phyloP scores from a whole-genome alignment of 257 asterid genomes.

The Forsythia suspensa region DNA sequence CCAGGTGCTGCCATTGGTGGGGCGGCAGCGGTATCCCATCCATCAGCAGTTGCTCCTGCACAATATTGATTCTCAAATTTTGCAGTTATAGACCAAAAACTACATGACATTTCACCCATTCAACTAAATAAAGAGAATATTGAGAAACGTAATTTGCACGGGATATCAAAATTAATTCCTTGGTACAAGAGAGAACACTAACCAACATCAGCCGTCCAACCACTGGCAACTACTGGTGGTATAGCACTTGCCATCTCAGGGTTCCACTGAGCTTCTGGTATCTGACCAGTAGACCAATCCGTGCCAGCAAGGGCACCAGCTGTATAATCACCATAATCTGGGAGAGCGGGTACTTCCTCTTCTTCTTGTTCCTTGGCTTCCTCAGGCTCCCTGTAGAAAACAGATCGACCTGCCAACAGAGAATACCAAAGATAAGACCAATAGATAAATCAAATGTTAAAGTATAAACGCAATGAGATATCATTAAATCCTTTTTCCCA shows the following conservation, averaged over 20 bases:
- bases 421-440: neutral
- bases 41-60: conserved; percentile 17
- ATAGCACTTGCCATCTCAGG: conserved; percentile 2
- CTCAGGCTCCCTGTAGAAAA: conserved; percentile 32
- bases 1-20: conserved; percentile 10
- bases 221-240: conserved; percentile 9
- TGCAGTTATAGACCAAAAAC: too few species aligned
- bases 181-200: conserved; percentile 2
- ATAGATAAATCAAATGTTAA: neutral
- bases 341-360: conserved; percentile 18
- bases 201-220: conserved; percentile 27
- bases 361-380: conserved; percentile 30
- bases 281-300: conserved; percentile 26
- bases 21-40: conserved; percentile 13
- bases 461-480: neutral
- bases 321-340: conserved; percentile 23
- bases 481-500: neutral
- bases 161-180: neutral
- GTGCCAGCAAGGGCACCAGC: conserved; percentile 11
- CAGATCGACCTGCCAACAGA: conserved; percentile 22
- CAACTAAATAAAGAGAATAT: neutral
- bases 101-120: neutral
- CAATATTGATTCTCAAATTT: neutral
- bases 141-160: neutral
- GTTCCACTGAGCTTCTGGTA: conserved; percentile 24